Conservation (phyloP, 805 yeast genomes). For the Kregervanrija fluxuum region DNA sequence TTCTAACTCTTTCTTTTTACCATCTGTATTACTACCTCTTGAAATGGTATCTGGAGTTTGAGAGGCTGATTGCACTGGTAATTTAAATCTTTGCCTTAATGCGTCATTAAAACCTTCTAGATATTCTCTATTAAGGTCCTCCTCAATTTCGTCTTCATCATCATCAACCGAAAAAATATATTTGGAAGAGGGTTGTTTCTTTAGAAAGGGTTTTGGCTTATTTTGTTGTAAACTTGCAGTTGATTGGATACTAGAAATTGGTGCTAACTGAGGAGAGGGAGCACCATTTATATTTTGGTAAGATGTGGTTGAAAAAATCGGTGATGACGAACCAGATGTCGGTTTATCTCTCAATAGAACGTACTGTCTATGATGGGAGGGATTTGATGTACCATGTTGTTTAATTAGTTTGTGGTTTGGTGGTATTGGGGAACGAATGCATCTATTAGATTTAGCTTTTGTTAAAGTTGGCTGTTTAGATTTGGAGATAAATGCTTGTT, state of each 20-base stretch:
- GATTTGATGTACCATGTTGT: slow-evolving; percentile 15
- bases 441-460: slow-evolving; percentile 4
- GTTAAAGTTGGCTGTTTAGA: neutral
- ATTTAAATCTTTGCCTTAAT: slow-evolving; percentile 38
- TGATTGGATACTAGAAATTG: slow-evolving; percentile 1
- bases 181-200: slow-evolving; percentile 24
- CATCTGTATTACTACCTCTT: slow-evolving; percentile 12
- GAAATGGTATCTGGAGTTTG: slow-evolving; percentile 5
- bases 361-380: slow-evolving; percentile 27
- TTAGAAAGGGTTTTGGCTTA: slow-evolving; percentile 18
- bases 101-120: slow-evolving; percentile 73
- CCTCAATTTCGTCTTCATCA: slow-evolving; percentile 64
- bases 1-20: slow-evolving; percentile 21
- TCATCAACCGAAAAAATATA: slow-evolving; percentile 74
- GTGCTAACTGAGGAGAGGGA: slow-evolving; percentile 9
- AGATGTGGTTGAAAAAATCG: slow-evolving; percentile 1
- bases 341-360: slow-evolving; percentile 24
- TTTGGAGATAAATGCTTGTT: slow-evolving; percentile 10
- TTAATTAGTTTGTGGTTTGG: slow-evolving; percentile 9
- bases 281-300: slow-evolving; percentile 11
- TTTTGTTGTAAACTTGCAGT: neutral
- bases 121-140: slow-evolving; percentile 51
- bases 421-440: slow-evolving; percentile 14
- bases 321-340: slow-evolving; percentile 1
- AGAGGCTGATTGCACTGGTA: slow-evolving; percentile 8